phyloP scores from a whole-genome alignment of 768 basidiomycete genomes.

The Calvatia gigantea region DNA sequence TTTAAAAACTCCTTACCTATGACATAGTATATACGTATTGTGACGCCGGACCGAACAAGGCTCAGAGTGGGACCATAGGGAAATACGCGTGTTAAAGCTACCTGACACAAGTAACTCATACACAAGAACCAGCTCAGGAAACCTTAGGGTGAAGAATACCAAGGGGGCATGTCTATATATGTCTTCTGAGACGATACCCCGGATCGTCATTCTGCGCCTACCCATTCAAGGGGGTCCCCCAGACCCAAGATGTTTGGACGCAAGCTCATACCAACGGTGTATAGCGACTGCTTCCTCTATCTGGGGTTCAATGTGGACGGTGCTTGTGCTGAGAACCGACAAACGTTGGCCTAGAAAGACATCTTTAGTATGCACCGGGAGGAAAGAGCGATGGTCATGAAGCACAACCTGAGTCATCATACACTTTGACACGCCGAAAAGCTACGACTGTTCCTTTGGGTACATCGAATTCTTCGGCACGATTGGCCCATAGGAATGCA shows the following conservation, averaged over 20 bases:
- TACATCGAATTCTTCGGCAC: constrained; percentile 1
- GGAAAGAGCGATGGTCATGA: background rate
- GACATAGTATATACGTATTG: background rate
- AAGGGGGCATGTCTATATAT: too few species aligned
- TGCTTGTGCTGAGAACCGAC: background rate
- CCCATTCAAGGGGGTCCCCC: too few species aligned
- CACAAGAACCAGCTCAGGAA: too few species aligned
- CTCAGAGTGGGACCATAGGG: too few species aligned
- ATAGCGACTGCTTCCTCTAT: background rate
- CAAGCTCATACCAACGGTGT: background rate
- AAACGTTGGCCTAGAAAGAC: background rate
- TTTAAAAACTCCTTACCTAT: too few species aligned
- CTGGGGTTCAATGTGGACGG: constrained; percentile 2
- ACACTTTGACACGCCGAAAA: background rate
- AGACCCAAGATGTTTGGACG: too few species aligned
- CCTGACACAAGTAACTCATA: too few species aligned
- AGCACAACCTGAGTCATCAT: background rate
- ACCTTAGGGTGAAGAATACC: too few species aligned
- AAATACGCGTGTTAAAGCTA: too few species aligned
- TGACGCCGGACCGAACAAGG: too few species aligned
- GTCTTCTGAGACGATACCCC: too few species aligned
- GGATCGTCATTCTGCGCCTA: too few species aligned
- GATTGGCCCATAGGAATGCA: background rate
- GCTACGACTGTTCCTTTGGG: background rate
- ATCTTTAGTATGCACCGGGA: background rate